phyloP scores from a whole-genome alignment of 768 basidiomycete genomes.

The Daedaleopsis nitida region DNA sequence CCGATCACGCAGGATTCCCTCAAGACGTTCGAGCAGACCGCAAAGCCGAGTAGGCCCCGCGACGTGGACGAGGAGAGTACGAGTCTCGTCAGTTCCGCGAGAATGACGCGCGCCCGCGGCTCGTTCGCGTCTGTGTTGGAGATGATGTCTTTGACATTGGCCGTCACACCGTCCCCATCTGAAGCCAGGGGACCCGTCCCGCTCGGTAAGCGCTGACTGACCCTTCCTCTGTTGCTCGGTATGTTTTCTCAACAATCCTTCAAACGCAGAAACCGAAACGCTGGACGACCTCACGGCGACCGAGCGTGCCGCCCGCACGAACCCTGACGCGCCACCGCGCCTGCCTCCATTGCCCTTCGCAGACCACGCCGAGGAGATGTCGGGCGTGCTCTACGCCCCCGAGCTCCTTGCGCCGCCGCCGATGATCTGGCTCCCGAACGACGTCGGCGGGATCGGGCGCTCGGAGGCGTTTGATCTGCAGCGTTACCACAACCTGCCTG shows the following conservation, averaged over 20 bases:
- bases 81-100: constrained; percentile 45
- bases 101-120: constrained; percentile 50
- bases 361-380: constrained; percentile 78
- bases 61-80: constrained; percentile 52
- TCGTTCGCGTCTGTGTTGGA: constrained; percentile 83
- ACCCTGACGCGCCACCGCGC: constrained; percentile 76
- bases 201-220: constrained; percentile 51
- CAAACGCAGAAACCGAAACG: constrained; percentile 61
- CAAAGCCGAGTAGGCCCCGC: constrained; percentile 38
- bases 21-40: constrained; percentile 50
- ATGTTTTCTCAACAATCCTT: not conserved
- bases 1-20: constrained; percentile 60
- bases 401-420: constrained; percentile 78
- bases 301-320: constrained; percentile 74
- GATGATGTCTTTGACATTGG: constrained; percentile 81
- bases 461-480: constrained; percentile 78
- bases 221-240: not conserved
- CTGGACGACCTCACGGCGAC: constrained; percentile 82
- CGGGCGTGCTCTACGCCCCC: constrained; percentile 78
- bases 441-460: constrained; percentile 69
- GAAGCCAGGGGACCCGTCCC: constrained; percentile 63
- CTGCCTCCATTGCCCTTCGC: constrained; percentile 69
- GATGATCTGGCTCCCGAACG: constrained; percentile 85
- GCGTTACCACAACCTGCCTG: constrained; percentile 70
- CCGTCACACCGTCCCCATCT: constrained; percentile 66